A percentile compares a stretch with the other conserved stretches of the same genome.
phyloP scores from a whole-genome alignment of 306 rosid species.

The Carpinus viminea region DNA sequence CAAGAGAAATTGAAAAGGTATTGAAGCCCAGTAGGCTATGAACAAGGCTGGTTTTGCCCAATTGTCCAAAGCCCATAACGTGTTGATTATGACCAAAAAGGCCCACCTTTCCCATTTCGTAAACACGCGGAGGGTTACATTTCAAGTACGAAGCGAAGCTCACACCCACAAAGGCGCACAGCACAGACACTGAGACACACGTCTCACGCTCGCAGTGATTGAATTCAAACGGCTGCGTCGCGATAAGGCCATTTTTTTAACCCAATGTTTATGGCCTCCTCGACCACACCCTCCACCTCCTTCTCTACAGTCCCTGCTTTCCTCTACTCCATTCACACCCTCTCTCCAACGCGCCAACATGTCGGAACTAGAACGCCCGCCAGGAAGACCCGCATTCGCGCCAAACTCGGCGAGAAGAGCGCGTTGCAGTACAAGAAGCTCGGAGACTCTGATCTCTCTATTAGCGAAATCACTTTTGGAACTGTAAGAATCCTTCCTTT shows the following conservation, averaged over 20 bases:
- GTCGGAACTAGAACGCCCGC: constrained; percentile 9
- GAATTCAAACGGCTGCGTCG: neutral
- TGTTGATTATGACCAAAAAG: too few relatives aligned
- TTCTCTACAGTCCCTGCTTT: constrained; percentile 21
- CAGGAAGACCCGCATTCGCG: constrained; percentile 26
- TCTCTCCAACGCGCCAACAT: neutral
- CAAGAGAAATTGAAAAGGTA: too few relatives aligned
- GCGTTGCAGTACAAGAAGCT: constrained; percentile 63
- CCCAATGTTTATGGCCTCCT: constrained; percentile 36
- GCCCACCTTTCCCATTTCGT: neutral
- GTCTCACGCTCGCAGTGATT: neutral
- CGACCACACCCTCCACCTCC: constrained; percentile 18
- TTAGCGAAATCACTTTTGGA: constrained; percentile 83
- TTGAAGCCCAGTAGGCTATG: neutral
- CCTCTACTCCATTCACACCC: constrained; percentile 12
- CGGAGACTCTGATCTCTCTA: constrained; percentile 80
- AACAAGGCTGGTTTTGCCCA: neutral
- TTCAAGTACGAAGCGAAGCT: neutral
- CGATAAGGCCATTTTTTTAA: constrained; percentile 21
- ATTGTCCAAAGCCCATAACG: too few relatives aligned
- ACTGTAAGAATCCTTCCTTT: constrained; percentile 48
- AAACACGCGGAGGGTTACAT: neutral
- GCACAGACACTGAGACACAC: too few relatives aligned
- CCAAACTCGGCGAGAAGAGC: constrained; percentile 30
- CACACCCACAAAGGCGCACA: neutral